Base-by-base conservation (phyloP, 768 basidiomycete species). In the Auriscalpium vulgare region DNA sequence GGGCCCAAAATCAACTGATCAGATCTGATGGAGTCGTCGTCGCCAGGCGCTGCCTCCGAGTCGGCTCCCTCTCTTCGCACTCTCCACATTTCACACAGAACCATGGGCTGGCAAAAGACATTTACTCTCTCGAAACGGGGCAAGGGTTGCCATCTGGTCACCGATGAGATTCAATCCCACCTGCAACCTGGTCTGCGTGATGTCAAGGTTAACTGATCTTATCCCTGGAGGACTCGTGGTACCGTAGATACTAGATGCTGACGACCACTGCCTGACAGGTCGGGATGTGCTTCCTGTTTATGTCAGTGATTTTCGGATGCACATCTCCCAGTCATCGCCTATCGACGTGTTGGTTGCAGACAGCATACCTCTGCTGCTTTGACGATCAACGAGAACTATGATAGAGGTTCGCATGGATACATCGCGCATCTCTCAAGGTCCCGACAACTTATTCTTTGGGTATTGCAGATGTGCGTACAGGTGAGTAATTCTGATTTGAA, bases 101-200 rank as follows among this genome's bases (percentile, higher is more conserved):
- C 37, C 23, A 95, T 95, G 93, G 88, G 83, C 55, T 95, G 91
- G 91, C 93, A 95, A 68, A 90, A 83, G 68, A 85, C 85, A 6
- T 94, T 95, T 62, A 80, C 78, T 1, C 75, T 92, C 36, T 67
- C 74, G 2, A 78, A 65, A 56, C 71, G 70, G 36, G 64, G 68
- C 48, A 81, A 81, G 67, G 89, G 89, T 5, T 93, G 90, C 63
- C 85, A 97, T 72, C 78, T 97, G 14, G 77, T 97, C 46, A 95
- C 92, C 2, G 76, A 88, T 36, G 87, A 91, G 65, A 77, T 97
- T 8, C 59, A 83, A 19, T 61, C 67, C 2, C 79, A 88, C 45
- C 86, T 95, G 55, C 73, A 78, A 49, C 77, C 85, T 51, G 88
- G 90, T 1, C 70, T 97, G 46, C 73, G 80, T 56, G 78, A 77